Percentiles rank a stretch among this genome's conserved stretches.
Conservation (phyloP, 176 grass and related monocot species). For the Zoysia pacifica region DNA sequence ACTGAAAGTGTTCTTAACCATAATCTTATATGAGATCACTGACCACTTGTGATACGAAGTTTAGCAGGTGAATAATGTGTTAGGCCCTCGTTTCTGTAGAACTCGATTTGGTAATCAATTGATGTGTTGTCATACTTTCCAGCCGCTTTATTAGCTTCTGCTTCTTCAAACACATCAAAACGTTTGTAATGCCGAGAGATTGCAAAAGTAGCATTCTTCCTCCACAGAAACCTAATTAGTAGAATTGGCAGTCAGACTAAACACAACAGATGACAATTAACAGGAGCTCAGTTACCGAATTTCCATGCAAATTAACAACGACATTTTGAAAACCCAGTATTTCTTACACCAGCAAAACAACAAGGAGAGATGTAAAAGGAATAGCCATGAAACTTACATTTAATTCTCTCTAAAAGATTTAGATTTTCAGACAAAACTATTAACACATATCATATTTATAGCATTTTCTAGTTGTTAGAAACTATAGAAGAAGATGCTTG, state of each 20-base stretch:
- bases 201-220: constrained; percentile 74
- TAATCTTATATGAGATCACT: constrained; percentile 35
- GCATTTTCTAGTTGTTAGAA: neutral
- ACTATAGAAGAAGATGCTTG: too few relatives aligned
- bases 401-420: neutral
- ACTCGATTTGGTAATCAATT: constrained; percentile 93
- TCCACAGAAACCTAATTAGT: constrained; percentile 83
- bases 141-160: constrained; percentile 97
- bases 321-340: neutral
- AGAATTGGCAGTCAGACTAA: constrained; percentile 10
- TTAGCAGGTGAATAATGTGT: constrained; percentile 81
- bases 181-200: constrained; percentile 95
- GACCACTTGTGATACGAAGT: constrained; percentile 92
- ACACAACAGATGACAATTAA: neutral
- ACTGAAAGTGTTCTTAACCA: neutral
- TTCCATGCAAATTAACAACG: neutral
- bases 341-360: neutral
- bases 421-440: neutral
- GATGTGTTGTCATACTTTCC: constrained; percentile 94
- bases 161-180: constrained; percentile 98
- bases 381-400: neutral
- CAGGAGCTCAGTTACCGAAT: neutral
- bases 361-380: neutral
- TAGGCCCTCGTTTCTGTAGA: constrained; percentile 88
- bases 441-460: neutral